A percentile compares a stretch with the other conserved stretches of the same genome.
Conservation (phyloP, 345 rosid species). For the Odontarrhena argentea region DNA sequence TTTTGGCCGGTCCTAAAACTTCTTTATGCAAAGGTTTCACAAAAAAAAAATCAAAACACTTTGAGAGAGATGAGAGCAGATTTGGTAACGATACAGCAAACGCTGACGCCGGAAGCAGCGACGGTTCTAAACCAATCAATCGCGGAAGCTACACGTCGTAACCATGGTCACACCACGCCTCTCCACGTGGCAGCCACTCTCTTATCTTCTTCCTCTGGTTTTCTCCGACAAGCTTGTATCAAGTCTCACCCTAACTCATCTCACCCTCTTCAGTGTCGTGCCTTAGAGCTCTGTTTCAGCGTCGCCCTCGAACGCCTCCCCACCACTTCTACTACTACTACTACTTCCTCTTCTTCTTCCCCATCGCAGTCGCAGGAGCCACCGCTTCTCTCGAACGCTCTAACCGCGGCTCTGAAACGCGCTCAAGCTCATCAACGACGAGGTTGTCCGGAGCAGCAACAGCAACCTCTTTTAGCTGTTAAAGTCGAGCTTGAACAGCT, state of each 20-base stretch:
- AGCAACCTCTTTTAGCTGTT: constrained; percentile 90
- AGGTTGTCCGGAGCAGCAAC: constrained; percentile 98
- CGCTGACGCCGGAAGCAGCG: constrained; percentile 97
- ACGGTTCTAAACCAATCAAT: constrained; percentile 80
- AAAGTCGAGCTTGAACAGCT: constrained; percentile 98
- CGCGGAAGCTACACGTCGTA: constrained; percentile 86
- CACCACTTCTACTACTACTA: constrained; percentile 57
- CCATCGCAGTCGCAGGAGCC: constrained; percentile 30
- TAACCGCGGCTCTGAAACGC: constrained; percentile 95
- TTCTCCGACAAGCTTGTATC: constrained; percentile 93
- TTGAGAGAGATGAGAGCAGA: constrained; percentile 81
- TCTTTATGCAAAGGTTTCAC: constrained; percentile 33
- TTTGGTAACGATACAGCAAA: constrained; percentile 91
- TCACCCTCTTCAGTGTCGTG: constrained; percentile 98
- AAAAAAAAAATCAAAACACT: neutral
- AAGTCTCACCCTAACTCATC: constrained; percentile 98
- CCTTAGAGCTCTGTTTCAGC: constrained; percentile 97
- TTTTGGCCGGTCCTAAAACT: constrained; percentile 33
- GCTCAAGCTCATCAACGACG: constrained; percentile 99
- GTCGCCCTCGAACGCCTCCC: constrained; percentile 98
- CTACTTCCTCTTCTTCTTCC: constrained; percentile 32
- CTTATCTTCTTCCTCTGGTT: constrained; percentile 76
- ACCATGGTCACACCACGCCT: constrained; percentile 95
- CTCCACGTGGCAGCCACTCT: constrained; percentile 97
- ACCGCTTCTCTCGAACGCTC: constrained; percentile 92